Base-by-base conservation (phyloP, 805 yeast genomes). In the Komagataella populi region DNA sequence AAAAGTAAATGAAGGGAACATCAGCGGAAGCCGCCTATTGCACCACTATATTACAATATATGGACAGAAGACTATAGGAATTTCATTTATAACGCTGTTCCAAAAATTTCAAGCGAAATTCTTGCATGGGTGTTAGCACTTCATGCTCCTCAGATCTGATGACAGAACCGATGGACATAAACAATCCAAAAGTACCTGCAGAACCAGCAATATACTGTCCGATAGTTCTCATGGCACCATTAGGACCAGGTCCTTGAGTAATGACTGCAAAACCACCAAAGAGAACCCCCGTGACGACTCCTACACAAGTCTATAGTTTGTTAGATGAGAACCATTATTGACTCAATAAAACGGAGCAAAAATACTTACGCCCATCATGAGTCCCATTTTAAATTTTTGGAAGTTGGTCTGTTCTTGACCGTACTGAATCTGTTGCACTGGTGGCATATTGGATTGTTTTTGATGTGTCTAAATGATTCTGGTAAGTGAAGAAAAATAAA, bases 361-460 rank as follows among this genome's bases (percentile, higher is more conserved):
- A 7, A 52, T 55, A 67, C 77, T 52, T 70, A 72, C 81, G 56
- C 99, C 99, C 97, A 93, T 93, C 72, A 91, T 72, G 55, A 89
- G 83, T 51, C 99, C 99, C 98, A 93, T 93, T 71, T 93, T 93
- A 79, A 93, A 87, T 72, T 93, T 93, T 52, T 93, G 96, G 71
- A 90, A 88, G 68, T 84, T 81, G 49, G 96, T 84, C 52, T 95
- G 96, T 59, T 81, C 82, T 57, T 75, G 80, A 20, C 62, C 71
- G 56, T 72, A 73, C 63, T 80, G 84, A 54, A 77, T 74, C 67
- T 82, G 85, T 65, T 76, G 86, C 57, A 80, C 83, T 65, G 89
- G 89, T 54, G 81, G 81, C 80, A 76, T 75, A 12, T 23, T 49
- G 51, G 45, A 4, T 23, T 23, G n/a, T 49, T 17, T 5, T 24